phyloP scores from a whole-genome alignment of 2,329 filamentous ascomycete species.

The Daldinia sp. region DNA sequence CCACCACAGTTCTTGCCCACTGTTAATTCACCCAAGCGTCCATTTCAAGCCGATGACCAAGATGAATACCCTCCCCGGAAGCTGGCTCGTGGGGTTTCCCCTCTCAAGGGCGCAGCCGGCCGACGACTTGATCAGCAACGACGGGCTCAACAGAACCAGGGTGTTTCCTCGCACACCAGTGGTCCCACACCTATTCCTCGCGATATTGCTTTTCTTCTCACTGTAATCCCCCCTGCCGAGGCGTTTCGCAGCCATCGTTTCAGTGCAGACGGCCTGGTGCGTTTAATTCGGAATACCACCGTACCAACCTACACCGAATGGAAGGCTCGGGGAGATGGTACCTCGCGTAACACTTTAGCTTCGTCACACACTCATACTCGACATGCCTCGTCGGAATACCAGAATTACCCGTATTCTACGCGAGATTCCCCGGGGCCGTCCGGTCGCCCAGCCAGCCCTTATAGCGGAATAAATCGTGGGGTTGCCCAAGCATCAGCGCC shows the following conservation, averaged over 20 bases:
- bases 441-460: constrained; percentile 58
- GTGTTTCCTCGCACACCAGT: constrained; percentile 46
- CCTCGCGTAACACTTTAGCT: constrained; percentile 39
- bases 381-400: constrained; percentile 55
- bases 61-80: constrained; percentile 83
- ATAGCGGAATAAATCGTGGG: constrained; percentile 50
- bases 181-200: constrained; percentile 75
- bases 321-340: constrained; percentile 50
- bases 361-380: constrained; percentile 50
- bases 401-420: constrained; percentile 40
- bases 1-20: constrained; percentile 57
- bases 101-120: constrained; percentile 88
- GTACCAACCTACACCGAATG: constrained; percentile 69
- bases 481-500: constrained; percentile 51
- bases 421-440: constrained; percentile 43
- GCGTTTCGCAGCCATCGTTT: constrained; percentile 77
- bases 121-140: constrained; percentile 83
- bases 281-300: constrained; percentile 72
- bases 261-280: constrained; percentile 74
- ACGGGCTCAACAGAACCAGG: constrained; percentile 61
- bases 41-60: constrained; percentile 74
- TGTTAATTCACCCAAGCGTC: constrained; percentile 67
- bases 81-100: constrained; percentile 86
- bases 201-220: constrained; percentile 69
- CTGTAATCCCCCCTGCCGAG: constrained; percentile 77